Evolutionary conservation across 805 yeast species (phyloP).

Genomic region (Wickerhamiella kazuoi): DNA sequence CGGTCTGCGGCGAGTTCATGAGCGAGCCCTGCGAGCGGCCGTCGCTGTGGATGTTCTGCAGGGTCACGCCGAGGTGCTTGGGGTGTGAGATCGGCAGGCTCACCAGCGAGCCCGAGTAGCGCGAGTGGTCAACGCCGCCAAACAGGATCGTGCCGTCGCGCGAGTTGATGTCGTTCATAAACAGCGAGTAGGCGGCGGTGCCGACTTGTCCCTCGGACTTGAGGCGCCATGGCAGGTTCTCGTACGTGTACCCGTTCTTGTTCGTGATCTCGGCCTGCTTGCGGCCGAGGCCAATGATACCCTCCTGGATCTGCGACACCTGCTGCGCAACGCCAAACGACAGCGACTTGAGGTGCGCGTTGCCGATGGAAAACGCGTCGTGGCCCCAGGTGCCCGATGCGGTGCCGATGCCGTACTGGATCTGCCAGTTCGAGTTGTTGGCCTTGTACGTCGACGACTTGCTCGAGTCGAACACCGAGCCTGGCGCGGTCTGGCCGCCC

Average conservation of each 20-base stretch:
- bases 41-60: constrained; percentile 15
- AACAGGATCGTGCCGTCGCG: constrained; percentile 35
- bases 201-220: constrained; percentile 40
- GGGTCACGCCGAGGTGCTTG: constrained; percentile 19
- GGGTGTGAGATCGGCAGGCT: constrained; percentile 23
- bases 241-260: constrained; percentile 24
- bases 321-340: constrained; percentile 63
- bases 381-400: constrained; percentile 44
- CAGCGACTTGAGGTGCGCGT: constrained; percentile 31
- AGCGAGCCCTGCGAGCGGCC: constrained; percentile 15
- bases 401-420: constrained; percentile 32
- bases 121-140: constrained; percentile 38
- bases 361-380: constrained; percentile 43
- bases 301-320: constrained; percentile 42
- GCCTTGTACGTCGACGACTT: constrained; percentile 16
- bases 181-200: constrained; percentile 46
- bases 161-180: constrained; percentile 28
- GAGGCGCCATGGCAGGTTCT: constrained; percentile 49
- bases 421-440: constrained; percentile 16
- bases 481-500: constrained; percentile 4
- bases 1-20: constrained; percentile 18
- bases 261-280: constrained; percentile 36
- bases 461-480: constrained; percentile 14
- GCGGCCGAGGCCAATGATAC: constrained; percentile 29
- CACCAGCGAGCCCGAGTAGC: constrained; percentile 28